Percentiles rank a stretch among this genome's conserved stretches.
These are phyloP conservation scores for Penicillium decumbens DNA, from an alignment of 2,329 filamentous ascomycete species.

Conservation along the genomic window DNA sequence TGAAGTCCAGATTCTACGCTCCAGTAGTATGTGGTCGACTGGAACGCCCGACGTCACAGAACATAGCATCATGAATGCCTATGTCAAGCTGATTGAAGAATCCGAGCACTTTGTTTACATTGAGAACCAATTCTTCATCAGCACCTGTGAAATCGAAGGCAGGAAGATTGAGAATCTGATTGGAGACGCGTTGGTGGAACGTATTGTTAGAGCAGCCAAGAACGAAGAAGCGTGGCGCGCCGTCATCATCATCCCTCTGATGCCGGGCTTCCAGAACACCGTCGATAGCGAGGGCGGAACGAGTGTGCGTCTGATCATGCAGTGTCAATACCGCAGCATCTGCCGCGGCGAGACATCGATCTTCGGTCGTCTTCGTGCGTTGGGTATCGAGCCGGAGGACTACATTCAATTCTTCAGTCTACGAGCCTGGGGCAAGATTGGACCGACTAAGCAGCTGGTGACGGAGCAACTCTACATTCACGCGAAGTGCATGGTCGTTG, in stretches of 20 bases:
- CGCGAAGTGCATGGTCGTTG: conserved; percentile 92
- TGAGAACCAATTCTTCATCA: conserved; percentile 98
- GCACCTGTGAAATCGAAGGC: conserved; percentile 80
- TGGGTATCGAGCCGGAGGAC: conserved; percentile 84
- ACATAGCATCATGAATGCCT: conserved; percentile 92
- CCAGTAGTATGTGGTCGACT: conserved; percentile 84
- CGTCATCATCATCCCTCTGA: conserved; percentile 83
- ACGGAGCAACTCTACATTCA: conserved; percentile 98
- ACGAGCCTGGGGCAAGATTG: conserved; percentile 87
- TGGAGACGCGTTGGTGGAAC: conserved; percentile 87
- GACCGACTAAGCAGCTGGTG: conserved; percentile 72
- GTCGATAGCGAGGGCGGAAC: conserved; percentile 92
- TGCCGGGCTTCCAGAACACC: conserved; percentile 98
- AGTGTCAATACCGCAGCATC: conserved; percentile 94
- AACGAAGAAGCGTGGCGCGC: conserved; percentile 88
- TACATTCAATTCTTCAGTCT: conserved; percentile 95
- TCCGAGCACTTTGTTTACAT: conserved; percentile 98
- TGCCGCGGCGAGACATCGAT: conserved; percentile 89
- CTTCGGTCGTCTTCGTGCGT: conserved; percentile 74
- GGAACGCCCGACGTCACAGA: conserved; percentile 79
- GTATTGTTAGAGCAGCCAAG: conserved; percentile 76
- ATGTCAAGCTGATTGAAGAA: conserved; percentile 88
- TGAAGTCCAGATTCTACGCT: conserved; percentile 91
- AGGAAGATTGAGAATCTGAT: conserved; percentile 89
- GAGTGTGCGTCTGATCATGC: conserved; percentile 91